Conservation (phyloP, 768 basidiomycete genomes). For the Mycena haematopus region DNA sequence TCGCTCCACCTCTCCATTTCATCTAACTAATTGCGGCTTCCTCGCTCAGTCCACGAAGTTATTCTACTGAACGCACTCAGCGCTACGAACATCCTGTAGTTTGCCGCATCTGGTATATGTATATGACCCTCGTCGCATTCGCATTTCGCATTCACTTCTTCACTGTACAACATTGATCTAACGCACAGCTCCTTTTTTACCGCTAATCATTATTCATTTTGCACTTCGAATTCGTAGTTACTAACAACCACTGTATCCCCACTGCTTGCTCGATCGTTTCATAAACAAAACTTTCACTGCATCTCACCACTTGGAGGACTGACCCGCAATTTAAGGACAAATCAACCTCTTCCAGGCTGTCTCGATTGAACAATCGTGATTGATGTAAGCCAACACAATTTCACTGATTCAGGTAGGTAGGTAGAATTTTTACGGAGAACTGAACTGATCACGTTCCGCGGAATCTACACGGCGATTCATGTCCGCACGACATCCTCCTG, state of each 20-base stretch:
- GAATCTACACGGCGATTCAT: not conserved
- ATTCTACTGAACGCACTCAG: constrained; percentile 43
- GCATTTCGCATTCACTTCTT: not conserved
- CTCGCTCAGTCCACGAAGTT: constrained; percentile 41
- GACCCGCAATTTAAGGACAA: no score
- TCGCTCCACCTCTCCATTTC: no score
- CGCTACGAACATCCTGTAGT: constrained; percentile 42
- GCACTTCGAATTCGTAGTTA: not conserved
- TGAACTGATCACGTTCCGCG: no score
- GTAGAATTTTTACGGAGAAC: no score
- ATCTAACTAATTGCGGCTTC: not conserved
- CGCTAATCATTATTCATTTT: constrained; percentile 8
- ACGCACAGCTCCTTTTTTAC: not conserved
- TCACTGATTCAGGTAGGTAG: no score
- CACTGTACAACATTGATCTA: constrained; percentile 9
- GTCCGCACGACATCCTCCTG: not conserved
- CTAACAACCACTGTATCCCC: constrained; percentile 6
- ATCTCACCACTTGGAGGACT: no score
- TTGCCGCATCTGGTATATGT: not conserved
- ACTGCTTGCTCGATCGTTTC: not conserved
- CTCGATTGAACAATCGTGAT: no score
- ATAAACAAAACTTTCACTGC: not conserved
- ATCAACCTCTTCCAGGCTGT: no score
- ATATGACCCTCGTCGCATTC: constrained; percentile 1
- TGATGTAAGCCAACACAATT: no score